Base-by-base conservation (phyloP, 1,139 yeast genomes). In the Wickerhamiella pararugosa region DNA sequence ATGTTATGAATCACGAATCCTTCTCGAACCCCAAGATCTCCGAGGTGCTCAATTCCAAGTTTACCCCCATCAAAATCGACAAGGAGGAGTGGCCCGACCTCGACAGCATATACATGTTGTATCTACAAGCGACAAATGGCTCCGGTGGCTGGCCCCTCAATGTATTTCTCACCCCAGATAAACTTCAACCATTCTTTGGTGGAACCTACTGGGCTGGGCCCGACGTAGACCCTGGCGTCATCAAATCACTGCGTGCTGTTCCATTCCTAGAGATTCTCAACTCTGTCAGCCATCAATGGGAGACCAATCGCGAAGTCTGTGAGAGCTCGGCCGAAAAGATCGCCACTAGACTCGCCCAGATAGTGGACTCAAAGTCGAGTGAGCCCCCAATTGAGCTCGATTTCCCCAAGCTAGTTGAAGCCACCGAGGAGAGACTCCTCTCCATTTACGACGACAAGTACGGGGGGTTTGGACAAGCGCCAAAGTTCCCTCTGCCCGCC, bases 71-170 rank as follows among this genome's bases (percentile, higher is more conserved):
- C 45, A 61, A 60, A 41, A 56, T 63, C 39, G 66, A 63, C 45
- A 55, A 62, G 11, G 66, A 63, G 40, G 63, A 61, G 40, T 57
- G 64, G 7, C 66, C 66, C 5, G 67, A 61, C 44, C 50, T 63
- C 27, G 67, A 62, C 43, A 50, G 60, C 7, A 58, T 62, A 7
- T 62, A 63, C 46, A 59, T 59, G 59, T 55, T 59, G 58, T 63
- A 59, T 45, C 50, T 63, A 33, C 66, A 63, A 46, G 64, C 60
- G 6, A 55, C 61, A 4, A 49, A 51, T 10, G 66, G 65, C n/a
- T 54, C 53, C 4, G 64, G 66, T 9, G 67, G 67, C n/a, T 63
- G 67, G 67, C 67, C 67, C 2, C 47, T 63, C 41, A 63, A 62
- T 44, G 63, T 59, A 5, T 61, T 63, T 43, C 49, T 63, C 41